Conservation (phyloP, 2,329 filamentous ascomycete genomes). For the Macroventuria anomochaeta region DNA sequence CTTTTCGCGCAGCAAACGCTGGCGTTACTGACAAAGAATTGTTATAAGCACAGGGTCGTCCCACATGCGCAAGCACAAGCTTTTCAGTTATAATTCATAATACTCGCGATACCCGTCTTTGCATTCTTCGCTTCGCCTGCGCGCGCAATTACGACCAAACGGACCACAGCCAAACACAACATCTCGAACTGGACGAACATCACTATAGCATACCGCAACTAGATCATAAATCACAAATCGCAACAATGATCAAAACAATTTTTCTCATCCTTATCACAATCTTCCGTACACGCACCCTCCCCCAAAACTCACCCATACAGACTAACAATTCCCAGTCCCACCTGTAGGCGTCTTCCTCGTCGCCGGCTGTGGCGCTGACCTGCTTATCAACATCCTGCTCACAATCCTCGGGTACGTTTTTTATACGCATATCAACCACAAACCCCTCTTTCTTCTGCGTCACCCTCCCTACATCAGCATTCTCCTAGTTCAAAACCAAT, state of each 20-base stretch:
- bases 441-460: too few species aligned
- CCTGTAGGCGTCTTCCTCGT: constrained; percentile 57
- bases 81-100: neutral
- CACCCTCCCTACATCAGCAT: too few species aligned
- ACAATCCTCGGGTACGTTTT: constrained; percentile 52
- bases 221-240: neutral
- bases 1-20: constrained; percentile 7
- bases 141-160: neutral
- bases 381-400: constrained; percentile 57
- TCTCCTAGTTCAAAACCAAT: too few species aligned
- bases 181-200: neutral
- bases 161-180: neutral
- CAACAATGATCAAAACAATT: constrained; percentile 40
- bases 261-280: constrained; percentile 55
- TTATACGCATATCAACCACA: neutral
- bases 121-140: constrained; percentile 12
- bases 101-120: neutral
- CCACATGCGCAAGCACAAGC: neutral
- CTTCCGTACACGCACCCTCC: constrained; percentile 44
- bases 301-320: neutral
- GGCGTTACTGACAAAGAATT: constrained; percentile 13
- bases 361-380: constrained; percentile 57
- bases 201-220: neutral
- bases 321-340: constrained; percentile 47
- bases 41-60: constrained; percentile 10